Base-by-base conservation (phyloP, 345 rosid genomes). In the Limnanthes douglasii region DNA sequence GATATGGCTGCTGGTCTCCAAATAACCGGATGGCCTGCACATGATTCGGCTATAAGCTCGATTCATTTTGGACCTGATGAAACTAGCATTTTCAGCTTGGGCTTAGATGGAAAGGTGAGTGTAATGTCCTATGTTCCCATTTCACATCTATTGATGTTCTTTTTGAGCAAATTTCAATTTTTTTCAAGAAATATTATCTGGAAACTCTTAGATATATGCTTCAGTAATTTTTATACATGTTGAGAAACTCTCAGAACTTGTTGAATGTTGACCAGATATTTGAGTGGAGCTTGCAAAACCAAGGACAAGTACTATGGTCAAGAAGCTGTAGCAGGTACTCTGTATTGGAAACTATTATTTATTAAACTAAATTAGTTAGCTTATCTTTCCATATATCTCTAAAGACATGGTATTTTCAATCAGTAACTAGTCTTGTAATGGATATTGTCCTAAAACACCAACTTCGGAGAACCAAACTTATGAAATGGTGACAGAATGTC, bases 1-100 rank as follows among this genome's bases (percentile, higher is more conserved):
- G 86, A 77, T 61, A 77, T 77, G 75, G 64, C 81, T 50, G 81
- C 78, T 21, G 75, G 81, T 49, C 62, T 72, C 37, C 86, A 61
- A 61, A 77, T 77, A 24, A 77, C 86, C 18, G 78, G 81, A 25
- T 77, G 81, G 86, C 81, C 86, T 19, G 86, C 86, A 18, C 86
- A 76, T 48, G 86, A 77, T 66, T 63, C 75, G 50, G 62, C 73
- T 19, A 66, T 72, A 44, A 66, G 74, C 56, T 72, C 86, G 33
- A 54, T 77, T 49, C 66, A 59, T 46, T 77, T 72, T 38, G 86
- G 86, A 48, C 67, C 73, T 0, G 78, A 72, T 30, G 86, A 77
- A 64, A 69, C 81, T 0, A 77, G 86, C 59, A 77, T 72, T 39
- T 77, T 69, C 54, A 72, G 78, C 44, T 45, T 77, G 66, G 86